Evolutionary conservation across 768 basidiomycete species (phyloP).

Genomic region (Mycena metata): DNA sequence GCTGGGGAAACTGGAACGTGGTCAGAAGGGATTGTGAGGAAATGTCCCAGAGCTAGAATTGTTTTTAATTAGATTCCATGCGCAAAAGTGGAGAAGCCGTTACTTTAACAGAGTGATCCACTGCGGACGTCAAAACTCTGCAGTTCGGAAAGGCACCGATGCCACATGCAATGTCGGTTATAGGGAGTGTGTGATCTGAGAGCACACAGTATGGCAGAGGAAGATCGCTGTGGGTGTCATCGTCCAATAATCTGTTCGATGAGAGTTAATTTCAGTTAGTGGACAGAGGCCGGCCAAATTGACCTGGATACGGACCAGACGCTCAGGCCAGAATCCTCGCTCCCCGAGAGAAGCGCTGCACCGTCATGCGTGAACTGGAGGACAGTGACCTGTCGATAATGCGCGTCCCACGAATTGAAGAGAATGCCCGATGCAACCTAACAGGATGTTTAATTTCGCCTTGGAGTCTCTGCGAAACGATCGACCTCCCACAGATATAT

Average conservation of each 20-base stretch:
- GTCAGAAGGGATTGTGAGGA: constrained; percentile 81
- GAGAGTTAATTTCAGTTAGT: constrained; percentile 35
- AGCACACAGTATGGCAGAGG: constrained; percentile 84
- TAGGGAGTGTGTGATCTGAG: constrained; percentile 92
- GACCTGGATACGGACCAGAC: constrained; percentile 94
- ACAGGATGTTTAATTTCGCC: constrained; percentile 20
- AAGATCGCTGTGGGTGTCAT: constrained; percentile 79
- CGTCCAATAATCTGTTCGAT: constrained; percentile 75
- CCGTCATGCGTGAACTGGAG: constrained; percentile 89
- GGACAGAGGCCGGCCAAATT: constrained; percentile 47
- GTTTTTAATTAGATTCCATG: constrained; percentile 29
- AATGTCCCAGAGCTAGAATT: constrained; percentile 82
- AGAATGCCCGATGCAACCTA: constrained; percentile 95
- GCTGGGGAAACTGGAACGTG: constrained; percentile 89
- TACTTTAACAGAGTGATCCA: constrained; percentile 95
- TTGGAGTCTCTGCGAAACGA: constrained; percentile 34
- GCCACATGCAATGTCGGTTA: constrained; percentile 87
- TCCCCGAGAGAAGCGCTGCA: constrained; percentile 83
- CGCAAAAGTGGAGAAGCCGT: constrained; percentile 26
- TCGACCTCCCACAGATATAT: constrained; percentile 97
- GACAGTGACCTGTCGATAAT: constrained; percentile 90
- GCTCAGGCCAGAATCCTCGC: constrained; percentile 90
- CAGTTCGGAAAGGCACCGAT: constrained; percentile 83
- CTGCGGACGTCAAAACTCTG: constrained; percentile 82
- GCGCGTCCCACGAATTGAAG: constrained; percentile 93